phyloP scores from a whole-genome alignment of 1,139 yeast species.

The Yamadazyma friedrichii region DNA sequence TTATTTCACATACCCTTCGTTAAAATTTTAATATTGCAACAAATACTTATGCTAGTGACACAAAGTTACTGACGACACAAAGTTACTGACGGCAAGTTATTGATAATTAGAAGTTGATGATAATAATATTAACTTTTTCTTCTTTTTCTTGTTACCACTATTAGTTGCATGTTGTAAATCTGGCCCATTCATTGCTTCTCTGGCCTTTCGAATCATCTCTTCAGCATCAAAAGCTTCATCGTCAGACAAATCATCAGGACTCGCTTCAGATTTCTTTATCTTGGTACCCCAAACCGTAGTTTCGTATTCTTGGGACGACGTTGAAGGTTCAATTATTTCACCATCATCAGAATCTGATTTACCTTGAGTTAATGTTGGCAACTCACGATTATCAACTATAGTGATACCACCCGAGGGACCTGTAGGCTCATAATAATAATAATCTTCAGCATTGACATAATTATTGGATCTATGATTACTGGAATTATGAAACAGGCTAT shows the following conservation, averaged over 20 bases:
- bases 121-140: constrained; percentile 31
- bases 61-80: too few relatives aligned
- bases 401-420: constrained; percentile 32
- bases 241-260: constrained; percentile 21
- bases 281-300: constrained; percentile 65
- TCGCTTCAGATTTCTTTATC: constrained; percentile 41
- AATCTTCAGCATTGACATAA: constrained; percentile 12
- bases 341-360: constrained; percentile 7
- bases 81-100: too few relatives aligned
- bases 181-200: constrained; percentile 43
- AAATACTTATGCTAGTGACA: not conserved
- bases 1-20: too few relatives aligned
- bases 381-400: constrained; percentile 29
- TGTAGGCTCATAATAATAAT: constrained; percentile 15
- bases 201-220: constrained; percentile 49
- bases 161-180: constrained; percentile 20
- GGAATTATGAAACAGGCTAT: constrained; percentile 29
- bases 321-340: constrained; percentile 5
- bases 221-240: constrained; percentile 47
- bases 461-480: constrained; percentile 10
- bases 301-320: constrained; percentile 12
- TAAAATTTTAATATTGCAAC: too few relatives aligned
- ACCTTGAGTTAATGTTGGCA: constrained; percentile 20
- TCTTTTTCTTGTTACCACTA: constrained; percentile 28
- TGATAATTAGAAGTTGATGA: constrained; percentile 15